Base-by-base conservation (phyloP, 305 asterid species). In the Ajuga reptans region DNA sequence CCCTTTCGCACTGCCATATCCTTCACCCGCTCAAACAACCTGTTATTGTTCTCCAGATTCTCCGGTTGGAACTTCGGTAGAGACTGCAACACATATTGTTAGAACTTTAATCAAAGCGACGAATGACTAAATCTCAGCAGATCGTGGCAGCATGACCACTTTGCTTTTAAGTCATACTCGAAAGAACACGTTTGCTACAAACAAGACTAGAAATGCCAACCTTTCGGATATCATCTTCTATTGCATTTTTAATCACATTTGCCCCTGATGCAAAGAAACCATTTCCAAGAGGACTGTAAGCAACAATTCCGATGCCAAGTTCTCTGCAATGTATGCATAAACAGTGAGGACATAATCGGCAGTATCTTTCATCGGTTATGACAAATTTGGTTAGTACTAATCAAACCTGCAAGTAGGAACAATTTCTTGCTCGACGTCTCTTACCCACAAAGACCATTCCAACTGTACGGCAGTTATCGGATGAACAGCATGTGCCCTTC, bases 301-400 rank as follows among this genome's bases (percentile, higher is more conserved):
- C 55, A 4, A 76, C 84, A 24, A 80, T 76, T 6, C 78, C 78
- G 64, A 79, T 72, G 7, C 78, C 81, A 12, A 76, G 78, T 53
- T 79, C 78, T 47, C 80, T 79, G 45, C 1, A 21, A 21, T 36
- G 52, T 14, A 29, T 36, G 37, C 24, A 16, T 17, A 12, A 54
- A 24, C 0, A 1, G 37, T 11, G 37, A 9, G 17, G 10, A 34
- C n/a, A n/a, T n/a, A n/a, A n/a, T n/a, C n/a, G n/a, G n/a, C n/a
- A n/a, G n/a, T n/a, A n/a, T 57, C 37, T 14, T n/a, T 10, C 27
- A 33, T 18, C 12, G 9, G 0, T 31, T 37, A 56, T 15, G 27
- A 47, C 9, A 53, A 9, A n/a, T 6, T 4, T n/a, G 8, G 4
- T 11, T 2, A 9, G 29, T 3, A 39, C 0, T 39, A 12, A 0